A percentile compares a stretch with the other conserved stretches of the same genome.
These are phyloP conservation scores for Citrus mangshanensis DNA, from an alignment of 345 rosid species.

Conservation along the genomic window DNA sequence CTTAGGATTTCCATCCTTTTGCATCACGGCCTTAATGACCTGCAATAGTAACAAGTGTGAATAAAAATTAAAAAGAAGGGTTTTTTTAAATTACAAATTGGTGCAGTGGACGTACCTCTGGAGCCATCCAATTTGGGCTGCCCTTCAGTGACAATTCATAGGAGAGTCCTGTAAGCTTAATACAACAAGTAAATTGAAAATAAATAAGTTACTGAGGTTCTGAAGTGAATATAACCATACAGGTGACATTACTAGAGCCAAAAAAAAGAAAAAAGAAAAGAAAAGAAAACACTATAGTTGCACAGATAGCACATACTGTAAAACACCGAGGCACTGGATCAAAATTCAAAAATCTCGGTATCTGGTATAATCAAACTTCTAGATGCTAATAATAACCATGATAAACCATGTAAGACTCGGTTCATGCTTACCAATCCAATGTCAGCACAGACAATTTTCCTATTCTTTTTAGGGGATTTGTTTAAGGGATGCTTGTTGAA, in stretches of 20 bases:
- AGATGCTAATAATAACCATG: background rate
- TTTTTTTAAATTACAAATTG: background rate
- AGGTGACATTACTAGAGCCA: background rate
- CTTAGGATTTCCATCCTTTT: conserved; percentile 40
- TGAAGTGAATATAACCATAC: conserved; percentile 4
- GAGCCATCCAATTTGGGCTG: conserved; percentile 88
- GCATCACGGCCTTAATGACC: conserved; percentile 51
- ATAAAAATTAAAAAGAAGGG: background rate
- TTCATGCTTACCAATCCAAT: background rate
- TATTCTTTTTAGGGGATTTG: background rate
- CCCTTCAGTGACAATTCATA: conserved; percentile 65
- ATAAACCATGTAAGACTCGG: background rate
- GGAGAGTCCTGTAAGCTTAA: conserved; percentile 52
- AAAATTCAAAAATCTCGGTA: background rate
- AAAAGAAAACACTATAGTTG: background rate
- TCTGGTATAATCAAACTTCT: background rate
- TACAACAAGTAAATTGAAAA: conserved; percentile 1
- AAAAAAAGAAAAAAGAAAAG: background rate
- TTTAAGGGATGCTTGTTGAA: background rate
- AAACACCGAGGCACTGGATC: conserved; percentile 1
- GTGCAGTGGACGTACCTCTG: conserved; percentile 47
- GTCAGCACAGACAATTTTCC: background rate
- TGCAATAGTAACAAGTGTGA: conserved; percentile 21
- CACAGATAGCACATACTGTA: background rate
- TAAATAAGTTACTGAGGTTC: background rate